phyloP scores from a whole-genome alignment of 2,329 filamentous ascomycete genomes.

The Xylaria sp. region DNA sequence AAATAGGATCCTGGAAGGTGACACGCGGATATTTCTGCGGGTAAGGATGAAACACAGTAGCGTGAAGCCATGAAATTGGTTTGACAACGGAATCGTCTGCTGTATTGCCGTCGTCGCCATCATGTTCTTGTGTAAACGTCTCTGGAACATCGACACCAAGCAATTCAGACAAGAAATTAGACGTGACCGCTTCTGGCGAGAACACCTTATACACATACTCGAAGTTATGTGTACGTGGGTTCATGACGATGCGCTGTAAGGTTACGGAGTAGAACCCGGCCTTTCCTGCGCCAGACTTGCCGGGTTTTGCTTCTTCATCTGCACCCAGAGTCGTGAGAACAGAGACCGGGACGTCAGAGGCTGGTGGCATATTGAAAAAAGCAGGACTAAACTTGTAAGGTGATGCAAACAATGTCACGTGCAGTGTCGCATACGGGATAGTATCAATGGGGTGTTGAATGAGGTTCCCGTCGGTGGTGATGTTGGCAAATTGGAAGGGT shows the following conservation, averaged over 20 bases:
- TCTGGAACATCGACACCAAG: constrained; percentile 62
- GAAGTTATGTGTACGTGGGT: constrained; percentile 64
- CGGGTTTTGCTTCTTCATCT: constrained; percentile 62
- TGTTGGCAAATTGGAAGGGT: constrained; percentile 82
- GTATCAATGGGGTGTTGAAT: constrained; percentile 76
- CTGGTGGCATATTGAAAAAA: constrained; percentile 75
- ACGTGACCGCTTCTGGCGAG: constrained; percentile 64
- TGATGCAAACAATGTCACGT: constrained; percentile 90
- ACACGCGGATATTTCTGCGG: constrained; percentile 85
- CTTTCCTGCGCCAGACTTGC: constrained; percentile 72
- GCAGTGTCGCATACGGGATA: constrained; percentile 86
- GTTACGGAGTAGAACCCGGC: constrained; percentile 89
- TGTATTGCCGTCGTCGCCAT: constrained; percentile 45
- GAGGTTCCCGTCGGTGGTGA: constrained; percentile 61
- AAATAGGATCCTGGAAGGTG: constrained; percentile 83
- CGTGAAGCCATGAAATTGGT: constrained; percentile 79
- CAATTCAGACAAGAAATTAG: constrained; percentile 64
- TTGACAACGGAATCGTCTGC: constrained; percentile 51
- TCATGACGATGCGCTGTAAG: constrained; percentile 72
- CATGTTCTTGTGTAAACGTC: constrained; percentile 48
- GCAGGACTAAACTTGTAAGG: constrained; percentile 75
- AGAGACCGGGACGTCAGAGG: constrained; percentile 72
- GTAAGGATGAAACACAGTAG: constrained; percentile 85
- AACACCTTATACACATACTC: constrained; percentile 76
- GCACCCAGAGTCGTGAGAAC: constrained; percentile 84